phyloP scores from a whole-genome alignment of 192 early-diverging fungal genomes.

The Linnemannia hyalina region DNA sequence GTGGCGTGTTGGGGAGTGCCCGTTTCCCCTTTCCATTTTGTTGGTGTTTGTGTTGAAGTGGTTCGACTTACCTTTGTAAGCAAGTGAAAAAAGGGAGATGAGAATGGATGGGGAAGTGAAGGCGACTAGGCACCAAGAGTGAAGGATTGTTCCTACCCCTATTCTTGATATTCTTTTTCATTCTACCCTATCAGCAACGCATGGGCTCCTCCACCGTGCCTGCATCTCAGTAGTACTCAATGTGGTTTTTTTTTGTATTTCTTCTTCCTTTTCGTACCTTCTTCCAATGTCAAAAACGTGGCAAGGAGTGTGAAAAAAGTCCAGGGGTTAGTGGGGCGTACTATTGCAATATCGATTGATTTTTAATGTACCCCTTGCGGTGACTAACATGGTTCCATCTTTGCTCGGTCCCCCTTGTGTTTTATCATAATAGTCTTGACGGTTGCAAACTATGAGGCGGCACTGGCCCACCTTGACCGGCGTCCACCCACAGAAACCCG shows the following conservation, averaged over 20 bases:
- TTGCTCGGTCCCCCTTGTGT: neutral
- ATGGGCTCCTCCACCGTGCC: constrained; percentile 21
- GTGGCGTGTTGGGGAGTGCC: neutral
- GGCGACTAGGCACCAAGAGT: neutral
- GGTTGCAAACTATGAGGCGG: constrained; percentile 27
- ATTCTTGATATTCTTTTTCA: constrained; percentile 12
- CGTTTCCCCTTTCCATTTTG: neutral
- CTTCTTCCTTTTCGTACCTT: neutral
- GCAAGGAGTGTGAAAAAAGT: constrained; percentile 8
- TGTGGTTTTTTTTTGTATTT: constrained; percentile 28
- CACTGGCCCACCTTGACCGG: constrained; percentile 29
- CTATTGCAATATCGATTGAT: neutral
- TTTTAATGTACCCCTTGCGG: neutral
- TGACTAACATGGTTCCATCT: neutral
- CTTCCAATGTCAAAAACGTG: constrained; percentile 2
- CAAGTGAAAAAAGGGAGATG: neutral
- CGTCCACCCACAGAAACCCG: constrained; percentile 32
- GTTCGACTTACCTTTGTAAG: no score
- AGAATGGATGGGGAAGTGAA: neutral
- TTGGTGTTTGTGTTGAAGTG: neutral
- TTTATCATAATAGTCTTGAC: constrained; percentile 30
- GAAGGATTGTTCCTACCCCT: constrained; percentile 9
- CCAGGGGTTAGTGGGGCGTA: neutral
- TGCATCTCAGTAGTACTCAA: constrained; percentile 13
- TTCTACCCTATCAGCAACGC: constrained; percentile 15